Conservation (phyloP, 208 protist genomes). For the Leishmania aethiopica region DNA sequence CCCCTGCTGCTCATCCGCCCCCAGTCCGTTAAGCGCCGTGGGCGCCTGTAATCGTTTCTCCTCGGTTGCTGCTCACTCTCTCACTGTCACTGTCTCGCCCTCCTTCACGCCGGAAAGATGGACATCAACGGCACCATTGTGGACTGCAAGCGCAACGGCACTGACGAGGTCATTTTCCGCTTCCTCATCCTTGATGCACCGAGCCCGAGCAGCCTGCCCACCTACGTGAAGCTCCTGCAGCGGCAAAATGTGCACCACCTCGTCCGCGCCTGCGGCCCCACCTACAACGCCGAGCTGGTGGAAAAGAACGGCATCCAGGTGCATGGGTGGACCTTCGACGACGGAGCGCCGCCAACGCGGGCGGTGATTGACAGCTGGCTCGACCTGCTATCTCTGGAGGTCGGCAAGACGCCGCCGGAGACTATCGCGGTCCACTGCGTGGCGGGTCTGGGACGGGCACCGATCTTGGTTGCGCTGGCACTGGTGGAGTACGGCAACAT, state of each 20-base stretch:
- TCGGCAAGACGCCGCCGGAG: conserved; percentile 24
- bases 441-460: conserved; percentile 91
- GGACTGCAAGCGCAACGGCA: conserved; percentile 68
- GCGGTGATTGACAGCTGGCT: conserved; percentile 84
- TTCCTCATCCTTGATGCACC: conserved; percentile 91
- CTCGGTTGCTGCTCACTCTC: neutral
- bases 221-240: conserved; percentile 89
- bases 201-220: conserved; percentile 80
- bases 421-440: conserved; percentile 93
- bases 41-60: neutral
- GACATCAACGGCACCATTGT: conserved; percentile 85
- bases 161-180: conserved; percentile 51
- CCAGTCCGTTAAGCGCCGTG: too few species aligned
- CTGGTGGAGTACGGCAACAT: conserved; percentile 88
- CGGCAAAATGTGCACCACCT: conserved; percentile 77
- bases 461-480: conserved; percentile 90
- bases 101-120: conserved; percentile 35
- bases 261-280: conserved; percentile 85
- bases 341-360: conserved; percentile 87
- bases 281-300: conserved; percentile 73
- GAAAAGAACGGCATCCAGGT: conserved; percentile 77
- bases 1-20: neutral
- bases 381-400: conserved; percentile 70
- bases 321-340: conserved; percentile 90
- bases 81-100: neutral